Percentiles rank a stretch among this genome's conserved stretches.
Conservation (phyloP, 306 rosid species). For the Sesbania bispinosa region DNA sequence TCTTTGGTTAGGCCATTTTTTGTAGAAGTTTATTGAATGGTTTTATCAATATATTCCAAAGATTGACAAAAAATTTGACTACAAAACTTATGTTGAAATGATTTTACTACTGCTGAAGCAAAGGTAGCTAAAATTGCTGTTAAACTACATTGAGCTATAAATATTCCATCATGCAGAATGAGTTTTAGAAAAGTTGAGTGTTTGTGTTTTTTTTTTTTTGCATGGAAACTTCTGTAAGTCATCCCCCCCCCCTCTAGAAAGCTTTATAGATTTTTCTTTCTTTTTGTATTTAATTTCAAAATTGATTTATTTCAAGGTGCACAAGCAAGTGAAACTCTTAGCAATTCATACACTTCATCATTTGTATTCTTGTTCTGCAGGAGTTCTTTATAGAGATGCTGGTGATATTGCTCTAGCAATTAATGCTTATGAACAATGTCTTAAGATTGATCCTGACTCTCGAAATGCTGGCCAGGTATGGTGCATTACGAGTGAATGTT, state of each 20-base stretch:
- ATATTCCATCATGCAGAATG: background rate
- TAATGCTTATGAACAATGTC: constrained; percentile 93
- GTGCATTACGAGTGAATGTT: constrained; percentile 9
- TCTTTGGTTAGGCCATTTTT: background rate
- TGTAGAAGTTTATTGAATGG: background rate
- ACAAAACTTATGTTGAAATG: constrained; percentile 3
- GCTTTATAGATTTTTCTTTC: background rate
- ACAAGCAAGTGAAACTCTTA: background rate
- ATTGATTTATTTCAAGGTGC: background rate
- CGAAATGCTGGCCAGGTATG: constrained; percentile 99
- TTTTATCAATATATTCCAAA: background rate
- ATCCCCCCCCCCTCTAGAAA: background rate
- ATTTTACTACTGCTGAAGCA: background rate
- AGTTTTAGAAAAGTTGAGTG: background rate
- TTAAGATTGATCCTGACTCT: constrained; percentile 94
- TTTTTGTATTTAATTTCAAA: background rate
- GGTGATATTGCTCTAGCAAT: constrained; percentile 81
- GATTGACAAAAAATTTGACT: background rate
- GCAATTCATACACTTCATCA: constrained; percentile 3
- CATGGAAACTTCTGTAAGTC: background rate
- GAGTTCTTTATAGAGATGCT: constrained; percentile 95
- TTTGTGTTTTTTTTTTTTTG: background rate
- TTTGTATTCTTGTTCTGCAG: constrained; percentile 44
- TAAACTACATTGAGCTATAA: background rate
- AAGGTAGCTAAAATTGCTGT: background rate